Evolutionary conservation across 2,329 filamentous ascomycete genomes (phyloP).

Genomic region (Cladosporium austrohemisphaericum): DNA sequence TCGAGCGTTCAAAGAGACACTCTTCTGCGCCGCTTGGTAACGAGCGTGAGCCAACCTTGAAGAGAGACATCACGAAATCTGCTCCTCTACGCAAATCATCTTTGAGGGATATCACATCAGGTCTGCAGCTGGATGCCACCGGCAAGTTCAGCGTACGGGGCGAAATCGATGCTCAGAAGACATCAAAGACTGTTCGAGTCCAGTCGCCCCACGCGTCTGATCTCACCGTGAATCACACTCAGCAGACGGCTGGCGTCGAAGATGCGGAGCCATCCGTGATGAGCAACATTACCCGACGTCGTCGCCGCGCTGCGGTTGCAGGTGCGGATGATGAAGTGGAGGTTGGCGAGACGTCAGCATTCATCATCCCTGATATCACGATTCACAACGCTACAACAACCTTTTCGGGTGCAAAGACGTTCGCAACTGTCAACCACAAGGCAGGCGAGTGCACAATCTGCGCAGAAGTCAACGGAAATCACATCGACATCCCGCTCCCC

Average conservation of each 20-base stretch:
- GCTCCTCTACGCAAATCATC: conserved; percentile 52
- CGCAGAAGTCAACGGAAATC: conserved; percentile 27
- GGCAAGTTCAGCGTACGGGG: conserved; percentile 26
- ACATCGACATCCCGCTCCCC: conserved; percentile 40
- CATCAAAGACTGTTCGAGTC: conserved; percentile 33
- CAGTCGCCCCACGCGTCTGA: conserved; percentile 35
- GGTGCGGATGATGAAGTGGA: background rate
- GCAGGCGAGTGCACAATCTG: conserved; percentile 56
- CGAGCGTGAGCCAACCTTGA: conserved; percentile 38
- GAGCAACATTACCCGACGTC: conserved; percentile 49
- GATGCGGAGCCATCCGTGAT: conserved; percentile 44
- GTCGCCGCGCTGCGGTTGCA: conserved; percentile 35
- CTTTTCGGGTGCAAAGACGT: conserved; percentile 4
- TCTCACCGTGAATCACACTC: conserved; percentile 28
- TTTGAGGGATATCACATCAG: conserved; percentile 47
- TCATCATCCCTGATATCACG: conserved; percentile 62
- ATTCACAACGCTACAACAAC: conserved; percentile 32
- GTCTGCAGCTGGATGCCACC: conserved; percentile 21
- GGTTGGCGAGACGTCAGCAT: conserved; percentile 53
- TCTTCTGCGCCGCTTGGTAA: conserved; percentile 20
- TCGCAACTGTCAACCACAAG: conserved; percentile 37
- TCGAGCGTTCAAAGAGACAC: conserved; percentile 26
- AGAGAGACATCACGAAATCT: conserved; percentile 36
- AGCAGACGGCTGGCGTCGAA: conserved; percentile 31
- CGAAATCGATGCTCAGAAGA: conserved; percentile 26